These are phyloP conservation scores for Sophora flavescens DNA, from an alignment of 306 rosid genomes.

Conservation along the genomic window DNA sequence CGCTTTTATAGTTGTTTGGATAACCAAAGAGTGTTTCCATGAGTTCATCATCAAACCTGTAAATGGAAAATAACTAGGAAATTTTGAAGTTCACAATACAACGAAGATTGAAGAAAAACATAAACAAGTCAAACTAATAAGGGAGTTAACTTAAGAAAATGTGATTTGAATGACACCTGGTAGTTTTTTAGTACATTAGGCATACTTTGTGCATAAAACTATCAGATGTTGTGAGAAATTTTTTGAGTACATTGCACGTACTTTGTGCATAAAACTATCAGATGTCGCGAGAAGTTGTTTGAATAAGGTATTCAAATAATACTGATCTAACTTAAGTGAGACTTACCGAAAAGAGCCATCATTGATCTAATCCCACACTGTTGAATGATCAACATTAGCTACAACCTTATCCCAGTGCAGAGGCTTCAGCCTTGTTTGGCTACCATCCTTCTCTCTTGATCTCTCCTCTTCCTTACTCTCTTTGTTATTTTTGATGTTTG, in stretches of 20 bases:
- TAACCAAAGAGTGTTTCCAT: slow-evolving; percentile 87
- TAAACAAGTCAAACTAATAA: neutral
- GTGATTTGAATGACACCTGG: too few species aligned
- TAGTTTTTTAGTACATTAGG: too few species aligned
- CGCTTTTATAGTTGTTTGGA: slow-evolving; percentile 46
- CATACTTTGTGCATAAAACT: too few species aligned
- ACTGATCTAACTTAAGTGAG: neutral
- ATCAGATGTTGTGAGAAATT: too few species aligned
- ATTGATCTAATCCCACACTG: slow-evolving; percentile 85
- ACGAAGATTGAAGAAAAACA: neutral
- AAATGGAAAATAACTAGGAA: neutral
- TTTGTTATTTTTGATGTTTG: slow-evolving; percentile 38
- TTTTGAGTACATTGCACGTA: too few species aligned
- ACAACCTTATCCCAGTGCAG: slow-evolving; percentile 93
- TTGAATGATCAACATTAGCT: slow-evolving; percentile 80
- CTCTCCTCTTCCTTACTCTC: slow-evolving; percentile 48
- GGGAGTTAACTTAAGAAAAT: too few species aligned
- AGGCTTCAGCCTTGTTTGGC: slow-evolving; percentile 72
- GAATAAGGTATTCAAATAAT: too few species aligned
- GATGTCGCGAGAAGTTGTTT: too few species aligned
- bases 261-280: too few species aligned
- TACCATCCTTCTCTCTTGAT: slow-evolving; percentile 45
- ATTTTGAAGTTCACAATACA: slow-evolving; percentile 19
- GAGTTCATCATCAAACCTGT: slow-evolving; percentile 81
- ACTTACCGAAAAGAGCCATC: slow-evolving; percentile 81